Percentiles rank a stretch among this genome's conserved stretches.
These are phyloP conservation scores for Scutellaria barbata DNA, from an alignment of 257 asterid genomes.

Conservation along the genomic window DNA sequence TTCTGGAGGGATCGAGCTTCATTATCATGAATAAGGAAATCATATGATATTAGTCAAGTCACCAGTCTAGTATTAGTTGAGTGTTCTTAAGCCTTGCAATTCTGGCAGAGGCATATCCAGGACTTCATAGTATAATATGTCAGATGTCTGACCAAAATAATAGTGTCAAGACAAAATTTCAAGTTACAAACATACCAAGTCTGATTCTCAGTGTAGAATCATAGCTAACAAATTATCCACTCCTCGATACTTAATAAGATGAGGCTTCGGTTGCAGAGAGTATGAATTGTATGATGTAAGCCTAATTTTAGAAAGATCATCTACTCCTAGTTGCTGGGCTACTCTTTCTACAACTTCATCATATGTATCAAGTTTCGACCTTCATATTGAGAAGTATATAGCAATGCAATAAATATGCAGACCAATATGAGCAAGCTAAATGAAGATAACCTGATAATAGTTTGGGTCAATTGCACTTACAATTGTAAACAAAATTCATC, in stretches of 20 bases:
- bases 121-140: conserved; percentile 66
- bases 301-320: conserved; percentile 67
- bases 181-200: conserved; percentile 17
- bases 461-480: conserved; percentile 46
- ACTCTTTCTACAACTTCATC: conserved; percentile 66
- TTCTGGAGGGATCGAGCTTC: conserved; percentile 40
- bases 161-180: conserved; percentile 31
- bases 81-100: conserved; percentile 60
- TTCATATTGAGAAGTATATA: conserved; percentile 33
- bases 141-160: conserved; percentile 49
- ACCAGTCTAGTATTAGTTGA: too few species aligned
- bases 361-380: conserved; percentile 61
- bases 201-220: conserved; percentile 16
- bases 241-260: conserved; percentile 61
- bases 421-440: conserved; percentile 20
- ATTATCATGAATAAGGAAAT: conserved; percentile 23
- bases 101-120: conserved; percentile 72
- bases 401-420: conserved; percentile 31
- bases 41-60: conserved; percentile 11
- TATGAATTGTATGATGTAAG: conserved; percentile 63
- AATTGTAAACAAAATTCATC: conserved; percentile 57
- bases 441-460: conserved; percentile 20
- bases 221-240: conserved; percentile 51
- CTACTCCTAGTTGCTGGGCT: conserved; percentile 56
- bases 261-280: conserved; percentile 66